A percentile compares a stretch with the other conserved stretches of the same genome.
Conservation (phyloP, 495 filamentous ascomycete species). For the Daldinia vernicosa region DNA sequence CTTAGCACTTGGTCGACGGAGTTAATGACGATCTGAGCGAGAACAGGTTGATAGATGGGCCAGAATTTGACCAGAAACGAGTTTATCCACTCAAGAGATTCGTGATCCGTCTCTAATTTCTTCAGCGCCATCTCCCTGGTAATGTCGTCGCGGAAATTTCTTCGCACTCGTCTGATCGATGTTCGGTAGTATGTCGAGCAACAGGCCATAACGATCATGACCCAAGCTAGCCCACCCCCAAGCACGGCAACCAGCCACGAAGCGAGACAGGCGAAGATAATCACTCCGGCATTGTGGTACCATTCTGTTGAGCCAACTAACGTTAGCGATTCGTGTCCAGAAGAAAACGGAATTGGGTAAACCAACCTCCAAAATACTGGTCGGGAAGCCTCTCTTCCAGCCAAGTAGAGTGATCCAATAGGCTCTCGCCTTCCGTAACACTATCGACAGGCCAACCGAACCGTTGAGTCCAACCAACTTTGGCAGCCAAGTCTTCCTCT, state of each 20-base stretch:
- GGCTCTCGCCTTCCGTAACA: conserved; percentile 64
- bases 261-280: conserved; percentile 87
- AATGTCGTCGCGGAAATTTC: conserved; percentile 96
- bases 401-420: conserved; percentile 87
- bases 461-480: conserved; percentile 87
- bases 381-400: conserved; percentile 87
- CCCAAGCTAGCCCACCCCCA: conserved; percentile 91
- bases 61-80: conserved; percentile 98
- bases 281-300: conserved; percentile 95
- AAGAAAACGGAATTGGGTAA: conserved; percentile 15
- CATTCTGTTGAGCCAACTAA: conserved; percentile 71
- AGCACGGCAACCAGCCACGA: conserved; percentile 91
- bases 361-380: conserved; percentile 87
- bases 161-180: conserved; percentile 88
- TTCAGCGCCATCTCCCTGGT: conserved; percentile 90
- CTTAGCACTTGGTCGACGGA: conserved; percentile 96
- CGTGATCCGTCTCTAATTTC: conserved; percentile 88
- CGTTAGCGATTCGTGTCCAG: conserved; percentile 20
- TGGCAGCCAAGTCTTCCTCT: conserved; percentile 67
- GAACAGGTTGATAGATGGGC: conserved; percentile 96
- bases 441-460: conserved; percentile 71
- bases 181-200: conserved; percentile 98
- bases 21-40: conserved; percentile 89
- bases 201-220: conserved; percentile 88
- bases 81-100: conserved; percentile 99